Percentiles rank a stretch among this genome's conserved stretches.
phyloP scores from a whole-genome alignment of 2,329 filamentous ascomycete species.

The Coleophoma cylindrospora region DNA sequence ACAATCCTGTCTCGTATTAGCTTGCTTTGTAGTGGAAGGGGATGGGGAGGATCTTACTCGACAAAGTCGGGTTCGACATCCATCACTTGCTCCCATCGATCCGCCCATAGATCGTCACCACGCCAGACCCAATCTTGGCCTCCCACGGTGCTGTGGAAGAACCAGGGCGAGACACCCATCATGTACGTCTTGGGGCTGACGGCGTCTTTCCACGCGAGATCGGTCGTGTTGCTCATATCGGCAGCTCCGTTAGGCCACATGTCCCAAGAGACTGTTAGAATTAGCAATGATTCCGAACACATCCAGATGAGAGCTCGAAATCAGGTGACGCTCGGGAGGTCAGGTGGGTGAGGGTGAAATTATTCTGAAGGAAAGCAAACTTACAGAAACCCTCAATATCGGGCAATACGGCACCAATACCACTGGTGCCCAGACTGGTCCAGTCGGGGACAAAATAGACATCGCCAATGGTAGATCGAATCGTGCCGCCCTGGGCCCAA shows the following conservation, averaged over 20 bases:
- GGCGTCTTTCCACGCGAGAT: conserved; percentile 32
- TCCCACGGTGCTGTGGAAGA: conserved; percentile 52
- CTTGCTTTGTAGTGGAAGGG: conserved; percentile 13
- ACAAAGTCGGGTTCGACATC: conserved; percentile 40
- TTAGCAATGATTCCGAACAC: background rate
- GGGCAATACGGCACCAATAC: conserved; percentile 20
- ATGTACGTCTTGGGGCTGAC: conserved; percentile 37
- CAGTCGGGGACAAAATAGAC: conserved; percentile 43
- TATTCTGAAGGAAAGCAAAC: background rate
- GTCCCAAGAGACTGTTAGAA: conserved; percentile 32
- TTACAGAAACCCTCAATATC: conserved; percentile 29
- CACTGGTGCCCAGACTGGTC: conserved; percentile 31
- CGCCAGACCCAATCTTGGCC: conserved; percentile 59
- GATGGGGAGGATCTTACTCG: conserved; percentile 24
- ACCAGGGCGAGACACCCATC: conserved; percentile 55
- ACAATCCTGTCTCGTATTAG: conserved; percentile 26
- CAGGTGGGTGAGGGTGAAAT: too few species aligned
- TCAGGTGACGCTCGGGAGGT: background rate
- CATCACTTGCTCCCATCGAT: conserved; percentile 50
- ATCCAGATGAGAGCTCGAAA: background rate
- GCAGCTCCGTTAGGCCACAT: conserved; percentile 33
- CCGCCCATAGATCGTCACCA: conserved; percentile 55
- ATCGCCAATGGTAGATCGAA: conserved; percentile 28
- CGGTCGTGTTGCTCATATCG: conserved; percentile 30
- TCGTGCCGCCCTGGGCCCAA: conserved; percentile 31